These are phyloP conservation scores for Rhizoclosmatium sp. DNA, from an alignment of 192 early-diverging fungal genomes.

Conservation along the genomic window DNA sequence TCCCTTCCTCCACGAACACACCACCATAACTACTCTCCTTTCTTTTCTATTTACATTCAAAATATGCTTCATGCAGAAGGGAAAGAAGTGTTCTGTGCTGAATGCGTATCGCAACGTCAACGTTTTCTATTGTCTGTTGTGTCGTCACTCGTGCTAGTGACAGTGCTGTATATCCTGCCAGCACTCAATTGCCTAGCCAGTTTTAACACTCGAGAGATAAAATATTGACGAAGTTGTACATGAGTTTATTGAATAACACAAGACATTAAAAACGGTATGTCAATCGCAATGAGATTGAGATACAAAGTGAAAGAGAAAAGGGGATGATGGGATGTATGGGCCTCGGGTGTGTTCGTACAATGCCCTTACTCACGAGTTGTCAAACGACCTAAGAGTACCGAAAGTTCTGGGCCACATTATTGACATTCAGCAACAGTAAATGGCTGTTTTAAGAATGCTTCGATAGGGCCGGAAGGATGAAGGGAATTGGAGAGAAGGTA, in stretches of 20 bases:
- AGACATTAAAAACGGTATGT: not conserved
- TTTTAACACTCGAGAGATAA: not conserved
- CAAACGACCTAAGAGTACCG: conserved; percentile 38
- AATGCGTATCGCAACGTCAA: not conserved
- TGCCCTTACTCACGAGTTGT: not conserved
- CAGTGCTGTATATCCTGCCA: not conserved
- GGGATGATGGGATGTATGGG: conserved; percentile 1
- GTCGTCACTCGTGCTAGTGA: not conserved
- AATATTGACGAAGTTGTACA: not conserved
- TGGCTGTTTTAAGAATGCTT: conserved; percentile 27
- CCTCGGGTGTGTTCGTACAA: conserved; percentile 34
- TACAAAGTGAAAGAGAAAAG: not conserved
- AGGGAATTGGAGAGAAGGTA: not conserved
- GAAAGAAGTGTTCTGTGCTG: not conserved
- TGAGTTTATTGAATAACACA: not conserved
- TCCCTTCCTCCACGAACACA: too few species aligned
- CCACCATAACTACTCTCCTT: too few species aligned
- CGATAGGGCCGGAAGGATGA: conserved; percentile 29
- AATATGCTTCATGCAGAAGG: not conserved
- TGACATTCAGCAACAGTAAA: conserved; percentile 35
- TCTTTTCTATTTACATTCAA: not conserved
- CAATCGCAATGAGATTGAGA: not conserved
- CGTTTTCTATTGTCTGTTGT: not conserved
- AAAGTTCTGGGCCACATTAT: conserved; percentile 26
- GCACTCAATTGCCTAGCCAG: not conserved